A percentile compares a stretch with the other conserved stretches of the same genome.
phyloP scores from a whole-genome alignment of 768 basidiomycete genomes.

The Boletus patriciae region DNA sequence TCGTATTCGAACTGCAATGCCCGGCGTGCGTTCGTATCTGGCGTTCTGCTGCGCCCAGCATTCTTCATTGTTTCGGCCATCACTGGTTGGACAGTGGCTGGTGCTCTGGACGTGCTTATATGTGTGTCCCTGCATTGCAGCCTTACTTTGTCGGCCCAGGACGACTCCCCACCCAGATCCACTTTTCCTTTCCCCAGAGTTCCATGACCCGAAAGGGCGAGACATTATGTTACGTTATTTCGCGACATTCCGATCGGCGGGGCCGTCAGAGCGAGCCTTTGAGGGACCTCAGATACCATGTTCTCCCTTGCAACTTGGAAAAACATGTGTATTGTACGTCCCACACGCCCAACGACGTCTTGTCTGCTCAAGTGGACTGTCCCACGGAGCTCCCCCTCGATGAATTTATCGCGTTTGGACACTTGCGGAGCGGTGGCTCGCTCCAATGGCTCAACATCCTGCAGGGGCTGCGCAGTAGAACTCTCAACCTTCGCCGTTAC shows the following conservation, averaged over 20 bases:
- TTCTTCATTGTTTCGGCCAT: no score
- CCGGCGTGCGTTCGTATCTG: slow-evolving; percentile 39
- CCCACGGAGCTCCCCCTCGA: background rate
- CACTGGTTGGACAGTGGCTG: no score
- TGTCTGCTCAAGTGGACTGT: background rate
- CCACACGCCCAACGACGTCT: background rate
- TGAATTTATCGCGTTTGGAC: background rate
- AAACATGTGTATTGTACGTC: background rate
- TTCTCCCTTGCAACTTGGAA: no score
- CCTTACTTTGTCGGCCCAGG: background rate
- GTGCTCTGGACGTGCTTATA: no score
- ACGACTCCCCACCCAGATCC: background rate
- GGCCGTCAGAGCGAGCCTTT: no score
- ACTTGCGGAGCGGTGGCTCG: background rate
- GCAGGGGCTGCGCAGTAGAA: background rate
- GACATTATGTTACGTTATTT: no score
- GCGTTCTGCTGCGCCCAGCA: slow-evolving; percentile 36
- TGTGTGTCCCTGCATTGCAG: slow-evolving; percentile 17
- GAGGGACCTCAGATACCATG: no score
- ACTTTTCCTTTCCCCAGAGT: no score
- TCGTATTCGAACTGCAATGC: slow-evolving; percentile 41
- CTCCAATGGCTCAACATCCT: background rate
- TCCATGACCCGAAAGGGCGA: no score
- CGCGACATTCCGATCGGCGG: no score
- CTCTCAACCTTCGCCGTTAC: background rate